These are phyloP conservation scores for Phaeosphaeriaceae sp. DNA, from an alignment of 2,329 filamentous ascomycete species.

Conservation along the genomic window DNA sequence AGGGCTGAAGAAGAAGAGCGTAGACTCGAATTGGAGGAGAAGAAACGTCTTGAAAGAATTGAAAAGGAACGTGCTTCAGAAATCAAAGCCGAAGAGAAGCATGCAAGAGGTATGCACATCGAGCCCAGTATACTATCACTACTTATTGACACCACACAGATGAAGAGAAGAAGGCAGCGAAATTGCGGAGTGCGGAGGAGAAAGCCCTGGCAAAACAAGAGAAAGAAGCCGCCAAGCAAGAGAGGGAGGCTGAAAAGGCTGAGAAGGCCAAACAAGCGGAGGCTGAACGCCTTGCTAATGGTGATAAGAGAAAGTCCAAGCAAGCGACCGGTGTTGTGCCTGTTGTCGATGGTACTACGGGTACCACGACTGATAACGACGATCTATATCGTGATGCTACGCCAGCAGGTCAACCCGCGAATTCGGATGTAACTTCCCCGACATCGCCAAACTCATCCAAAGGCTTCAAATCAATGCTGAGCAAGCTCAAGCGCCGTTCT, in stretches of 20 bases:
- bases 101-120: slow-evolving; percentile 62
- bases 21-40: slow-evolving; percentile 69
- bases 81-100: slow-evolving; percentile 55
- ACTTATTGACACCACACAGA: slow-evolving; percentile 50
- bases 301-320: slow-evolving; percentile 61
- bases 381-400: slow-evolving; percentile 29
- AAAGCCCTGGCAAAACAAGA: slow-evolving; percentile 48
- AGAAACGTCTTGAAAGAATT: slow-evolving; percentile 65
- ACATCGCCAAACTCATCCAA: slow-evolving; percentile 42
- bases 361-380: slow-evolving; percentile 16
- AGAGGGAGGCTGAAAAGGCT: slow-evolving; percentile 54
- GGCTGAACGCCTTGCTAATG: slow-evolving; percentile 55
- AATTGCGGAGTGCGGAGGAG: slow-evolving; percentile 60
- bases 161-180: slow-evolving; percentile 60
- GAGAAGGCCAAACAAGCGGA: slow-evolving; percentile 60
- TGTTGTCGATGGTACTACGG: slow-evolving; percentile 9
- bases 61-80: slow-evolving; percentile 60
- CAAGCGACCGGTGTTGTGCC: slow-evolving; percentile 33
- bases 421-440: slow-evolving; percentile 26
- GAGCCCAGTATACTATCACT: neutral
- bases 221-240: slow-evolving; percentile 46
- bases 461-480: slow-evolving; percentile 46
- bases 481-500: slow-evolving; percentile 49
- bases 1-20: slow-evolving; percentile 69
- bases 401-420: slow-evolving; percentile 8